These are phyloP conservation scores for Pharus latifolius DNA, from an alignment of 176 grass and related monocot species.

Conservation along the genomic window DNA sequence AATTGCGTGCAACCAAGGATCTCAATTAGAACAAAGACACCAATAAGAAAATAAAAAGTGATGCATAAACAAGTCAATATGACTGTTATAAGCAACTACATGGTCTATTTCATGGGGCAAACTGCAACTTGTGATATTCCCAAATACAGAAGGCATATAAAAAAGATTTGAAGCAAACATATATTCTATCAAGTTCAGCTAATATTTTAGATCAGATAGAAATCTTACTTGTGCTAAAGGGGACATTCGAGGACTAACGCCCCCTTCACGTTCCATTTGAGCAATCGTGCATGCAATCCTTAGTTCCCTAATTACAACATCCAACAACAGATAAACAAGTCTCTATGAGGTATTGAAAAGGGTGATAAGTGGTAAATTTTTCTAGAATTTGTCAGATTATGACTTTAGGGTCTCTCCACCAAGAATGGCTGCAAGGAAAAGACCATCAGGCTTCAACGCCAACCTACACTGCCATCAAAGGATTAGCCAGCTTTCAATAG, in stretches of 20 bases:
- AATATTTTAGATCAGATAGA: constrained; percentile 4
- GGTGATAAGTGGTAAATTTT: background rate
- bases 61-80: background rate
- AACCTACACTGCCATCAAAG: constrained; percentile 65
- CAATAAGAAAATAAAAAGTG: background rate
- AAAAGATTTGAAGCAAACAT: background rate
- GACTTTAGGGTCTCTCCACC: constrained; percentile 93
- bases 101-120: background rate
- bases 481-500: constrained; percentile 6
- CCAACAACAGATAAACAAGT: background rate
- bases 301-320: constrained; percentile 57
- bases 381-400: constrained; percentile 11
- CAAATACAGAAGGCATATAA: background rate
- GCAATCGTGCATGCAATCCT: constrained; percentile 92
- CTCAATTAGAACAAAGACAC: background rate
- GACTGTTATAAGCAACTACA: background rate
- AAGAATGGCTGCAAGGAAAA: constrained; percentile 87
- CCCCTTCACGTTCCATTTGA: constrained; percentile 96
- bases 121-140: background rate
- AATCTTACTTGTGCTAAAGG: constrained; percentile 83
- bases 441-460: constrained; percentile 78
- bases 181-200: background rate
- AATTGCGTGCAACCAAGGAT: constrained; percentile 10
- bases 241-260: constrained; percentile 84
- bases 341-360: constrained; percentile 11